Percentiles rank a stretch among this genome's conserved stretches.
Conservation (phyloP, 495 filamentous ascomycete genomes). For the Neurospora terricola region DNA sequence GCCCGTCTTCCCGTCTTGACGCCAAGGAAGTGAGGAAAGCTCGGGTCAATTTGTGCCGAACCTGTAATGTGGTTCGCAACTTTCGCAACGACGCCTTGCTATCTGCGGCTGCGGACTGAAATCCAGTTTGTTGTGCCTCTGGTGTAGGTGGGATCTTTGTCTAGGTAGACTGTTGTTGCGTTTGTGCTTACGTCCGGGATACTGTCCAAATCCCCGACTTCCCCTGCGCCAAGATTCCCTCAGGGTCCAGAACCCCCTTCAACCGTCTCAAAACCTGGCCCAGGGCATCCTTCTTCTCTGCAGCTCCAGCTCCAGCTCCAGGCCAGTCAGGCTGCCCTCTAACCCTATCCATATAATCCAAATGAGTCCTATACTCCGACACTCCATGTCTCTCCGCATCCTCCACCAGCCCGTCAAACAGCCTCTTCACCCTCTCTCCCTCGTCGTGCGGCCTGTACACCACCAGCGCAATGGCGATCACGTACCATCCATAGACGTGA, state of each 20-base stretch:
- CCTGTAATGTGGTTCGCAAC: background rate
- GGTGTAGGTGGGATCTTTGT: background rate
- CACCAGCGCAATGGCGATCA: conserved; percentile 19
- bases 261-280: conserved; percentile 18
- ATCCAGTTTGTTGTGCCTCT: background rate
- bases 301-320: conserved; percentile 9
- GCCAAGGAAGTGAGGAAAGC: background rate
- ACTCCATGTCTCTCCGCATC: conserved; percentile 20
- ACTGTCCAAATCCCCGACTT: conserved; percentile 17
- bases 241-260: conserved; percentile 15
- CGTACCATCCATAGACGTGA: conserved; percentile 5
- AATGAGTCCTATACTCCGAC: conserved; percentile 23
- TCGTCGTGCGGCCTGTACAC: conserved; percentile 22
- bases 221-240: conserved; percentile 16
- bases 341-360: conserved; percentile 22
- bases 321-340: background rate
- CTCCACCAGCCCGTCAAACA: conserved; percentile 17
- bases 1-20: background rate
- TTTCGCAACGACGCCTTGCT: background rate
- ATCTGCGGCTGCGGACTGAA: background rate
- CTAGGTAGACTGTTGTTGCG: background rate
- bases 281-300: conserved; percentile 20
- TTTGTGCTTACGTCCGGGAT: background rate
- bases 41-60: background rate
- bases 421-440: conserved; percentile 16